Conservation (phyloP, 2,329 filamentous ascomycete species). For the Trichoderma lentiforme region DNA sequence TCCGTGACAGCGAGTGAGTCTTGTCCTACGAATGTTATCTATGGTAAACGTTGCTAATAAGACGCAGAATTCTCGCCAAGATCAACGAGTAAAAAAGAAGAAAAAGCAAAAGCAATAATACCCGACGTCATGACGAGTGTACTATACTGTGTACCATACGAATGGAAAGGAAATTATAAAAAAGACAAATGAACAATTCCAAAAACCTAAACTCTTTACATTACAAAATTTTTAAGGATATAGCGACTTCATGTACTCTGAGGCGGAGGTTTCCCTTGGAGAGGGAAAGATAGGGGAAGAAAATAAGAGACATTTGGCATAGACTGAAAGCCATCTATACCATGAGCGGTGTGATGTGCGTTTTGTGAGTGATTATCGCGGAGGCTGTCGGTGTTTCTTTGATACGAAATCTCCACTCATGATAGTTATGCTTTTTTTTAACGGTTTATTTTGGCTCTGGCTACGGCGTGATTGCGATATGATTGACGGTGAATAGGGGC, state of each 20-base stretch:
- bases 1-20: conserved; percentile 96
- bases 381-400: conserved; percentile 14
- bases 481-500: background rate
- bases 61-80: conserved; percentile 85
- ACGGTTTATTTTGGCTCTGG: background rate
- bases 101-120: conserved; percentile 10
- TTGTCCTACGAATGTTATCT: background rate
- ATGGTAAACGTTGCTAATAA: conserved; percentile 18
- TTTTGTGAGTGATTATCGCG: conserved; percentile 15
- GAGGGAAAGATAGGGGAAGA: background rate
- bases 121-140: conserved; percentile 26
- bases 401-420: conserved; percentile 29
- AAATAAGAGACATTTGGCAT: background rate
- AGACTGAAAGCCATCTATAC: background rate
- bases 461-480: background rate
- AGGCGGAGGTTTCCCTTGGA: background rate
- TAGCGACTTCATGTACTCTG: background rate
- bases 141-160: conserved; percentile 37
- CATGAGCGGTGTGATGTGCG: background rate
- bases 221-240: background rate
- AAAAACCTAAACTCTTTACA: background rate
- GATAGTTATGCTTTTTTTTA: background rate
- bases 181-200: background rate
- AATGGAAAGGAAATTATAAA: background rate
- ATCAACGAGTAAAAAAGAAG: conserved; percentile 75